Evolutionary conservation across 768 basidiomycete species (phyloP).

Genomic region (Hericium erinaceus): DNA sequence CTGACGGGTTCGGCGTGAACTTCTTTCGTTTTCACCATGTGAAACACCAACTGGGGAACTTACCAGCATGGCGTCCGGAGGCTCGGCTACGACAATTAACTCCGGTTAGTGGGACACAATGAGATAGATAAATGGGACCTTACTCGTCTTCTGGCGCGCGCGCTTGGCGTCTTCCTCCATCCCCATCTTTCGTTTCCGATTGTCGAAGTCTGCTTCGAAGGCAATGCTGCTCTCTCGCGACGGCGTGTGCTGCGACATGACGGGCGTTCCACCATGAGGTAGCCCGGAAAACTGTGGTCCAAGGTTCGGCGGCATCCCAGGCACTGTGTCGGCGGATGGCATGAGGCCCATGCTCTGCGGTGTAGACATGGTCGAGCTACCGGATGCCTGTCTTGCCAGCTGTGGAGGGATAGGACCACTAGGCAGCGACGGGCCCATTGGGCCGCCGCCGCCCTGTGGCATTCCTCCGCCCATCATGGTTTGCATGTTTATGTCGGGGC

Average conservation of each 20-base stretch:
- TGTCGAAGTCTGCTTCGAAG: conserved; percentile 53
- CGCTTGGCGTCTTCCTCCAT: conserved; percentile 59
- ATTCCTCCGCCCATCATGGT: conserved; percentile 6
- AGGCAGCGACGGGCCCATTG: conserved; percentile 1
- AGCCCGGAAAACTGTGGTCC: conserved; percentile 5
- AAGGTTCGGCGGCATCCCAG: conserved; percentile 3
- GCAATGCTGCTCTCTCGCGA: conserved; percentile 4
- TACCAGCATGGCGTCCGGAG: conserved; percentile 21
- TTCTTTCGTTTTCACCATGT: background rate
- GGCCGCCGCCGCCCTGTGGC: conserved; percentile 2
- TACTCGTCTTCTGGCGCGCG: conserved; percentile 64
- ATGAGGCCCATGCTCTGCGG: conserved; percentile 1
- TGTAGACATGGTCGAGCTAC: conserved; percentile 1
- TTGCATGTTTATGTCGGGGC: conserved; percentile 9
- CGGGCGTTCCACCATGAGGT: conserved; percentile 2
- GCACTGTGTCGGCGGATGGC: conserved; percentile 9
- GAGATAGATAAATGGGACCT: conserved; percentile 14
- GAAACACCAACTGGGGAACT: conserved; percentile 5
- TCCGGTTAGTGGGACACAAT: background rate
- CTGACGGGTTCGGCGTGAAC: background rate
- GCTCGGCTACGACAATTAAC: conserved; percentile 12
- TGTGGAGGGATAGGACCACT: conserved; percentile 6
- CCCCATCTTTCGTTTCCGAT: conserved; percentile 65
- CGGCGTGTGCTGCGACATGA: conserved; percentile 3
- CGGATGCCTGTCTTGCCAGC: conserved; percentile 5